Conservation (phyloP, 2,329 filamentous ascomycete species). For the Endoconidiophora laricicola region DNA sequence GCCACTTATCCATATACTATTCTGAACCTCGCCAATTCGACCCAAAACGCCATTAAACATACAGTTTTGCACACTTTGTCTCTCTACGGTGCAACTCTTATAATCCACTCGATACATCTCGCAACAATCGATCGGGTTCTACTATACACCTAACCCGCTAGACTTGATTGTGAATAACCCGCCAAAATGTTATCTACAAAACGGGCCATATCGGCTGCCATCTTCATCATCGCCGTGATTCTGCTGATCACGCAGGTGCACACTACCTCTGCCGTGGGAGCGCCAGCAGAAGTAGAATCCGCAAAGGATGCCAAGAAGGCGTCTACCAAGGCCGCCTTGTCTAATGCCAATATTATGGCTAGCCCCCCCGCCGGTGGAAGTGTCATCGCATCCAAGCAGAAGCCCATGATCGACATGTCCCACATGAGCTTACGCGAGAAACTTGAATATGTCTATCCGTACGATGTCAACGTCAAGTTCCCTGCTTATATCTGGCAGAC, state of each 20-base stretch:
- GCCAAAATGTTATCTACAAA: conserved; percentile 59
- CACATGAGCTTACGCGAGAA: conserved; percentile 60
- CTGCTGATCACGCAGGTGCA: conserved; percentile 51
- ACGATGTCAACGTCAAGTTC: conserved; percentile 76
- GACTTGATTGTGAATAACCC: background rate
- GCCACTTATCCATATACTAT: conserved; percentile 1
- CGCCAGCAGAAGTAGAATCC: conserved; percentile 19
- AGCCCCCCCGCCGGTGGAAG: conserved; percentile 12
- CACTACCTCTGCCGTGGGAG: conserved; percentile 17
- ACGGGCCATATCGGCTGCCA: conserved; percentile 56
- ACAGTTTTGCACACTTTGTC: too few species aligned
- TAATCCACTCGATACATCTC: background rate
- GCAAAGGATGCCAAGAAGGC: conserved; percentile 15
- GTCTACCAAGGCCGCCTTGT: conserved; percentile 12
- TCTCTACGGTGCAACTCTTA: background rate
- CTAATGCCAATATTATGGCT: conserved; percentile 16
- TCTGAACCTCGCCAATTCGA: background rate
- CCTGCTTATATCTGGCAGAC: conserved; percentile 99
- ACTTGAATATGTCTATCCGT: conserved; percentile 84
- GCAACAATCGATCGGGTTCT: background rate
- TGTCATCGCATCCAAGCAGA: conserved; percentile 28
- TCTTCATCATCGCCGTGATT: conserved; percentile 51
- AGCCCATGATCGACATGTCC: conserved; percentile 52
- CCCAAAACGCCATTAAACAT: background rate
- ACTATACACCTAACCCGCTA: background rate